Evolutionary conservation across 225 moss, liverwort and hornwort genomes (phyloP).

Genomic region (Polytrichum formosum): DNA sequence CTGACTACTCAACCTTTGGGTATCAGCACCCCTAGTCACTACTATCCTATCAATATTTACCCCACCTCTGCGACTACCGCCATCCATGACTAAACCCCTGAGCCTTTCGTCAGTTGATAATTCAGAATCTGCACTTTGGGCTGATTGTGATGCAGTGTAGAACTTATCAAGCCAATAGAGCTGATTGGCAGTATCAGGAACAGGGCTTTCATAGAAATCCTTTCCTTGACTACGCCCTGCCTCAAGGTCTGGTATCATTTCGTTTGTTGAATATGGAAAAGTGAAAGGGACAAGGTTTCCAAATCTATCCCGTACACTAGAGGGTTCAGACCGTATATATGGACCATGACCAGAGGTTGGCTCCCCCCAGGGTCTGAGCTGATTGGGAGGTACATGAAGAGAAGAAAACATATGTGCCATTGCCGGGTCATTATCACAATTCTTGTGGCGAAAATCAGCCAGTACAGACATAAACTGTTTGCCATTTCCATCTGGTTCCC

Average conservation of each 20-base stretch:
- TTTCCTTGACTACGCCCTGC: conserved; percentile 7
- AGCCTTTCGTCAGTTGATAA: conserved; percentile 44
- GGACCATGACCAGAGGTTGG: conserved; percentile 50
- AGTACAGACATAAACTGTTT: conserved; percentile 79
- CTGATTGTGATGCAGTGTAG: conserved; percentile 88
- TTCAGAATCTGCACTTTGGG: conserved; percentile 58
- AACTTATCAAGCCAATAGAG: conserved; percentile 87
- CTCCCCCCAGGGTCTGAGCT: conserved; percentile 49
- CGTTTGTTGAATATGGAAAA: conserved; percentile 40
- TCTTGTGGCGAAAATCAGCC: conserved; percentile 72
- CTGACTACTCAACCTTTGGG: conserved; percentile 32
- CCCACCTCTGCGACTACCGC: conserved; percentile 21
- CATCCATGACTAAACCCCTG: conserved; percentile 19
- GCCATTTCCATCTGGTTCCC: conserved; percentile 97
- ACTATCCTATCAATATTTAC: conserved; percentile 29
- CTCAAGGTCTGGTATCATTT: conserved; percentile 8
- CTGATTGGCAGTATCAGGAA: conserved; percentile 49
- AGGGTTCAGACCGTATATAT: conserved; percentile 50
- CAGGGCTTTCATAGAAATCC: conserved; percentile 27
- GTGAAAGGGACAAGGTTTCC: conserved; percentile 55
- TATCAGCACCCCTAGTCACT: conserved; percentile 27
- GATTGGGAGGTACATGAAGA: conserved; percentile 38
- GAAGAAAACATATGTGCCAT: conserved; percentile 65
- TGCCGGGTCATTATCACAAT: conserved; percentile 60
- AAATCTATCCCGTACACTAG: conserved; percentile 55